Conservation (phyloP, 2,329 filamentous ascomycete species). For the Elsinoe fawcettii region DNA sequence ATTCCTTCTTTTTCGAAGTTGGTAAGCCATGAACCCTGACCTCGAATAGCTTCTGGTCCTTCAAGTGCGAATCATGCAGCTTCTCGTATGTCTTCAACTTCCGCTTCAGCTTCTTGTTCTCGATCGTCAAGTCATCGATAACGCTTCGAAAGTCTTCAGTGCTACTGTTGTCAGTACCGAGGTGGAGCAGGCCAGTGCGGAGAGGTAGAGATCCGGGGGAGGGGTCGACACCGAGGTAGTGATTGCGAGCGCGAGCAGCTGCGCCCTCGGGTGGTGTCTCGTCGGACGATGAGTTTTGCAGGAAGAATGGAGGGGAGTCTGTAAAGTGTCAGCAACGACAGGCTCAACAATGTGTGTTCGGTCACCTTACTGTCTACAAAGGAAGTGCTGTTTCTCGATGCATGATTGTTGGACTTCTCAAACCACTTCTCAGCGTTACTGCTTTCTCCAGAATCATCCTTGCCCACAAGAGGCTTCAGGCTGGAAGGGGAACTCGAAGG, state of each 20-base stretch:
- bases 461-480: slow-evolving; percentile 30
- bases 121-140: slow-evolving; percentile 78
- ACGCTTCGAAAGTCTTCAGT: slow-evolving; percentile 72
- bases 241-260: not conserved
- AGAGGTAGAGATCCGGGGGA: not conserved
- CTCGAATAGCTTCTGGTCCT: slow-evolving; percentile 74
- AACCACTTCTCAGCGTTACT: slow-evolving; percentile 48
- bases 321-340: slow-evolving; percentile 8
- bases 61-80: slow-evolving; percentile 56
- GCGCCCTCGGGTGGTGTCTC: slow-evolving; percentile 21
- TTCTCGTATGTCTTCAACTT: slow-evolving; percentile 64
- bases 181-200: slow-evolving; percentile 31
- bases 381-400: slow-evolving; percentile 30
- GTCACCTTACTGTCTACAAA: slow-evolving; percentile 36
- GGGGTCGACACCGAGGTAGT: not conserved
- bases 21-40: slow-evolving; percentile 70
- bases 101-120: slow-evolving; percentile 71
- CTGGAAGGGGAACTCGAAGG: slow-evolving; percentile 35
- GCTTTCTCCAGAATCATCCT: slow-evolving; percentile 43
- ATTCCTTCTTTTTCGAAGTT: slow-evolving; percentile 63
- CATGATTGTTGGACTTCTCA: slow-evolving; percentile 44
- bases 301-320: slow-evolving; percentile 39
- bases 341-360: not conserved
- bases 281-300: slow-evolving; percentile 35
- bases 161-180: slow-evolving; percentile 47